Evolutionary conservation across 257 asterid genomes (phyloP), one percentile per base, ranked within the genome.

Genomic region (Fraxinus excelsior): DNA sequence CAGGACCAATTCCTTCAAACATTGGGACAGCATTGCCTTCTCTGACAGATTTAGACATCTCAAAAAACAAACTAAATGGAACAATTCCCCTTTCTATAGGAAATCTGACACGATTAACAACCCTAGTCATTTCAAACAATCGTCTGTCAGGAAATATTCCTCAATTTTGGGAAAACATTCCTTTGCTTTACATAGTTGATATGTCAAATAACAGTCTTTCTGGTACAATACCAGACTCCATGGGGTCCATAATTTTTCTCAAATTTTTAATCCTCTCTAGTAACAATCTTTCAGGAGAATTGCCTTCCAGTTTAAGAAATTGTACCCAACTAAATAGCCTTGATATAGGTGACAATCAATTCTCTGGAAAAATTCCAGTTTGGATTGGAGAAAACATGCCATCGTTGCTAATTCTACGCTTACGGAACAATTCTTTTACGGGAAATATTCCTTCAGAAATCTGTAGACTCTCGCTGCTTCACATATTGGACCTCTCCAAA

Each of bases 291-390:
- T 77, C 86, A 0, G 83, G 86, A 62, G 28, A 75, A 23, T 31
- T 85, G 38, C 86, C 86, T 13, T 49, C 32, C 46, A 67, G 69
- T 60, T 73, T 82, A 79, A 85, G 81, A 70, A 82, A 85, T 5
- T 85, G 85, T 73, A 79, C 81, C 31, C 40, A 31, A 67, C 42
- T 82, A 34, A 53, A 40, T 38, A 85, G 78, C 65, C 71, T 82
- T 49, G 86, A 85, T 72, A 42, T 85, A 23, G 81, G 89, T 2
- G 83, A 80, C 83, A 85, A 85, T 67, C 75, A 29, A 7, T 73
- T 82, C 35, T 85, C 85, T 3, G 89, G 87, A 71, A n/a, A 40
- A 13, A 51, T 85, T 44, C 89, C 85, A n/a, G n/a, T 71, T 46
- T 85, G 89, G 89, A 56, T 85, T 56, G 88, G 88, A 74, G 53